phyloP scores from a whole-genome alignment of 139 green algal species.

The Coccomyxa sp. region DNA sequence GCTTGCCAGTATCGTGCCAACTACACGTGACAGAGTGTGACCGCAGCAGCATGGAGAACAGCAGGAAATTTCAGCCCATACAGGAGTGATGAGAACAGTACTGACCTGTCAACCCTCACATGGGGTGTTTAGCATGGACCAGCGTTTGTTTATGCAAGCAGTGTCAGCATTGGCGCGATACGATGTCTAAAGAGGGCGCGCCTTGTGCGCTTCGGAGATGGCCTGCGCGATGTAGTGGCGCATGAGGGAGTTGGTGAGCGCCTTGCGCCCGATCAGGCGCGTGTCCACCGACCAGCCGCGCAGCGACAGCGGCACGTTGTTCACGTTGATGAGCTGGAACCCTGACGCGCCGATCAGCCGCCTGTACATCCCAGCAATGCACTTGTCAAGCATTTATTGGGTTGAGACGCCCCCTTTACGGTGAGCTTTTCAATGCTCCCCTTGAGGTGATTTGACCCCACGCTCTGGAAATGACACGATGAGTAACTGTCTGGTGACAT shows the following conservation, averaged over 20 bases:
- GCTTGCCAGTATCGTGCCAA: too few relatives aligned
- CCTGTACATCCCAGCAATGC: constrained; percentile 27
- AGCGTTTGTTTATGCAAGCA: neutral
- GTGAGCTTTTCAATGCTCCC: too few relatives aligned
- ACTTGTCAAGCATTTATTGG: neutral
- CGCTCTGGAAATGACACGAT: too few relatives aligned
- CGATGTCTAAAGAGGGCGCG: neutral
- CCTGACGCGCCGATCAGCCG: constrained; percentile 58
- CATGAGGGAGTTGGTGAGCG: constrained; percentile 39
- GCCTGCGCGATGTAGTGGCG: constrained; percentile 66
- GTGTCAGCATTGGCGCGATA: neutral
- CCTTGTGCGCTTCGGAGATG: constrained; percentile 67
- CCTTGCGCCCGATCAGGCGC: constrained; percentile 32
- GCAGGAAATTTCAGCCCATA: too few relatives aligned
- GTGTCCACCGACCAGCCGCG: constrained; percentile 30
- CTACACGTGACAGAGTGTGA: too few relatives aligned
- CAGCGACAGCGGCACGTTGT: constrained; percentile 74
- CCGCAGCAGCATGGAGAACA: too few relatives aligned
- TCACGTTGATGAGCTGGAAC: constrained; percentile 86
- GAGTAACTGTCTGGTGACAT: too few relatives aligned
- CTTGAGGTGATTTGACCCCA: too few relatives aligned
- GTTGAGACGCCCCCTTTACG: too few relatives aligned
- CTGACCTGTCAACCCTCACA: too few relatives aligned
- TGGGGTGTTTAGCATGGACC: too few relatives aligned
- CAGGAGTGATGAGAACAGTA: too few relatives aligned